Evolutionary conservation across 108 stramenopile species (phyloP).

Genomic region (Conticribra guillardii): DNA sequence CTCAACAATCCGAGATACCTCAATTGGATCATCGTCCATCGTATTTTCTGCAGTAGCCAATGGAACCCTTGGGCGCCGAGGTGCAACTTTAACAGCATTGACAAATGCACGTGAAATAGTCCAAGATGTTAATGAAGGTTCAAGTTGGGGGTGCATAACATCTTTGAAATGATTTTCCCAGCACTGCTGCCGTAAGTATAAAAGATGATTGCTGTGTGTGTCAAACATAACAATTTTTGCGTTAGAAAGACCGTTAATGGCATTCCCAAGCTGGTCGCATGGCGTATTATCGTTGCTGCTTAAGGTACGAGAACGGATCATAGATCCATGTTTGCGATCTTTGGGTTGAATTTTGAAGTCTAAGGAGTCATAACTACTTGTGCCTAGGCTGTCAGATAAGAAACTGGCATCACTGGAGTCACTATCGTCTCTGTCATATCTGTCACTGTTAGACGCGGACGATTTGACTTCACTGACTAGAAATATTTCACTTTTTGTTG

Average conservation of each 20-base stretch:
- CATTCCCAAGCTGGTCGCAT: not conserved
- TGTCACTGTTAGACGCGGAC: not conserved
- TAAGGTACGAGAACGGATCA: not conserved
- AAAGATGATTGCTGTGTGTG: not conserved
- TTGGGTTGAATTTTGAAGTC: not conserved
- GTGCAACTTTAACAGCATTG: slow-evolving; percentile 1
- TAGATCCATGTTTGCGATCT: not conserved
- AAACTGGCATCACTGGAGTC: not conserved
- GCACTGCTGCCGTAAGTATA: slow-evolving; percentile 1
- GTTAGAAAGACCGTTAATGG: no score
- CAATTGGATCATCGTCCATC: no score
- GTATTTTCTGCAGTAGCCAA: no score
- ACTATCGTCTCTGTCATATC: not conserved
- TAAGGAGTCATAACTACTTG: no score
- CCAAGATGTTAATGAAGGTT: slow-evolving; percentile 19
- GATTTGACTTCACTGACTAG: not conserved
- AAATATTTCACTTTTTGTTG: not conserved
- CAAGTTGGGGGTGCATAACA: not conserved
- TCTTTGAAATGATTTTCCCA: slow-evolving; percentile 1
- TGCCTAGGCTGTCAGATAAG: no score
- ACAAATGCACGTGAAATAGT: slow-evolving; percentile 20
- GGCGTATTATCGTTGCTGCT: not conserved
- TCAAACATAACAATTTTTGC: not conserved
- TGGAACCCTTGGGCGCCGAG: no score
- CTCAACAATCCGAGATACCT: slow-evolving; percentile 8